Percentiles rank a stretch among this genome's conserved stretches.
Conservation (phyloP, 768 basidiomycete species). For the Crucibulum laeve region DNA sequence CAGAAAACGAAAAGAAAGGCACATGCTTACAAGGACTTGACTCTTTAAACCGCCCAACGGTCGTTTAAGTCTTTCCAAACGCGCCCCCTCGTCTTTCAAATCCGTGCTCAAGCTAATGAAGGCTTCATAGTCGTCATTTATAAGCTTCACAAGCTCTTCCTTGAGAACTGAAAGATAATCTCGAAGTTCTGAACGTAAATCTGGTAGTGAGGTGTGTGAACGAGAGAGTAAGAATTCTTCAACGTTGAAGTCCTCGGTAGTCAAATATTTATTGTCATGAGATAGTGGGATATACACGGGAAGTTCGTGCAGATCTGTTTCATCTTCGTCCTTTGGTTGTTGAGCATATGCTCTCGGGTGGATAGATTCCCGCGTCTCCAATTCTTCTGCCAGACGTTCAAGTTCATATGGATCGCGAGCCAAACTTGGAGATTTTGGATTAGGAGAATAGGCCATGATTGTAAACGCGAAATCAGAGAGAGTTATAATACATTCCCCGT, state of each 20-base stretch:
- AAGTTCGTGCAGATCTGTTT: constrained; percentile 36
- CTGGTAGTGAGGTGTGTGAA: constrained; percentile 78
- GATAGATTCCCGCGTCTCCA: constrained; percentile 48
- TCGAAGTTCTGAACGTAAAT: constrained; percentile 82
- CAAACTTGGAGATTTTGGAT: constrained; percentile 1
- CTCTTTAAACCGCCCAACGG: constrained; percentile 62
- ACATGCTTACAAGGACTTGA: constrained; percentile 61
- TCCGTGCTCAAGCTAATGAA: constrained; percentile 97
- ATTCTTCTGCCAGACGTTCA: constrained; percentile 70
- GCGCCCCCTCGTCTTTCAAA: constrained; percentile 75
- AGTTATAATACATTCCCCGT: too few species aligned
- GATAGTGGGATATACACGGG: constrained; percentile 71
- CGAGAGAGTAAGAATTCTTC: constrained; percentile 88
- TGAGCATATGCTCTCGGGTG: constrained; percentile 5
- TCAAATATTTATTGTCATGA: constrained; percentile 73
- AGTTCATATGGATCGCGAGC: constrained; percentile 59
- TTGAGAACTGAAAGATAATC: constrained; percentile 81
- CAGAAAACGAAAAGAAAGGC: neutral
- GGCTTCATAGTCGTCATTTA: constrained; percentile 97
- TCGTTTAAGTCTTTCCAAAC: constrained; percentile 60
- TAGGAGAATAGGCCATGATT: neutral
- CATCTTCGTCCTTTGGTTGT: constrained; percentile 11
- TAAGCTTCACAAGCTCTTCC: constrained; percentile 91
- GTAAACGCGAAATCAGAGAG: too few species aligned
- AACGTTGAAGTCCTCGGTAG: constrained; percentile 66